A percentile compares a stretch with the other conserved stretches of the same genome.
phyloP scores from a whole-genome alignment of 176 grass and related monocot genomes.

The Elymus sibiricus region DNA sequence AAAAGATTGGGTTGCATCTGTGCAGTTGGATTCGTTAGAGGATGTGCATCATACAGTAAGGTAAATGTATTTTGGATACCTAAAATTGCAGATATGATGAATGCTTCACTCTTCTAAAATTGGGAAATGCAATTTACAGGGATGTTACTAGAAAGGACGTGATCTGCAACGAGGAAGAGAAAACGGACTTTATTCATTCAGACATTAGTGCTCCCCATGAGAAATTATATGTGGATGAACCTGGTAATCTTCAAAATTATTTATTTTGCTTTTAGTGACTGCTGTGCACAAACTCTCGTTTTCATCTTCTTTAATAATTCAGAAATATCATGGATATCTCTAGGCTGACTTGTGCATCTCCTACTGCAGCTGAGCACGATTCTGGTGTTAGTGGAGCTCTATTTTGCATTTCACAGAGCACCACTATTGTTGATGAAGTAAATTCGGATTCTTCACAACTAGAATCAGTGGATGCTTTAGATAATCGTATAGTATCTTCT shows the following conservation, averaged over 20 bases:
- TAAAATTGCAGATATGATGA: neutral
- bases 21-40: neutral
- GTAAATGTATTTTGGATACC: conserved; percentile 11
- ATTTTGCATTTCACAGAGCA: neutral
- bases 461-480: neutral
- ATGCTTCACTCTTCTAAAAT: conserved; percentile 3
- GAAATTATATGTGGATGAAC: neutral
- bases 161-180: neutral
- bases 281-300: neutral
- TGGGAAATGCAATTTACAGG: conserved; percentile 9
- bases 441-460: neutral
- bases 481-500: neutral
- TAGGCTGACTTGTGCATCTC: neutral
- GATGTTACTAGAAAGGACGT: neutral
- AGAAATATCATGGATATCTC: neutral
- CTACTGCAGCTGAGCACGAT: conserved; percentile 20
- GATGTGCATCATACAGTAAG: neutral
- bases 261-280: conserved; percentile 11
- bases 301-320: neutral
- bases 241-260: conserved; percentile 25
- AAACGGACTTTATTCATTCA: neutral
- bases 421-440: neutral
- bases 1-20: neutral
- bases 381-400: conserved; percentile 15
- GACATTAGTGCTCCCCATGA: neutral